Evolutionary conservation across 495 filamentous ascomycete species (phyloP), one percentile per base, ranked within the genome.

Genomic region (Penicillium cinerascens): DNA sequence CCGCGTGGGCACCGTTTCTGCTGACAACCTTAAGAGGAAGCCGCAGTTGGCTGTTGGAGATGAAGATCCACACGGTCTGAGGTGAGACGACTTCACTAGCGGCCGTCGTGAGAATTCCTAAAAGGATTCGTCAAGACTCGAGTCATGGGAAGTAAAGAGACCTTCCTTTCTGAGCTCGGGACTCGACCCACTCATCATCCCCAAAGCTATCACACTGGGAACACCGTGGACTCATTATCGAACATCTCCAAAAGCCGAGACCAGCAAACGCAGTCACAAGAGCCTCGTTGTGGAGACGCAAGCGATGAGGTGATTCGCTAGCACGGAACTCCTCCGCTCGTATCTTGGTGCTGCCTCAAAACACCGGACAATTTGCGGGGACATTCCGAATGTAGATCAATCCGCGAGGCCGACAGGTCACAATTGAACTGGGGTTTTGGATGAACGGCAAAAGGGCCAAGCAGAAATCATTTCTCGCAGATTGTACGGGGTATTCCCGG

Each of bases 271-370:
- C 29, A 22, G 37, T 47, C 37, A 45, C 25, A 18, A 59, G 56
- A 55, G 56, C 56, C 56, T 59, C 51, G 51, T 47, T 36, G 38
- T 55, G 56, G 51, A 49, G 45, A 3, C 21, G 15, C 6, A n/a
- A n/a, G 22, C 7, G 9, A 20, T 33, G 44, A 17, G 25, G 25
- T 26, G 51, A 53, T 47, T 53, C 18, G 51, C 15, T 15, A 1
- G 33, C 6, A 35, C 21, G 35, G 42, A 35, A n/a, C 18, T 22
- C 16, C 35, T 23, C 44, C 18, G 29, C n/a, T 36, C 36, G 16
- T 20, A 17, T 9, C 2, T 38, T 38, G n/a, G n/a, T n/a, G n/a
- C 18, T 39, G 37, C 37, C n/a, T 33, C 11, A 10, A n/a, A n/a
- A 33, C 29, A 33, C 29, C 29, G 9, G 29, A 33, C 11, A 13